Evolutionary conservation across 345 rosid genomes (phyloP).

Genomic region (Linum lewisii): DNA sequence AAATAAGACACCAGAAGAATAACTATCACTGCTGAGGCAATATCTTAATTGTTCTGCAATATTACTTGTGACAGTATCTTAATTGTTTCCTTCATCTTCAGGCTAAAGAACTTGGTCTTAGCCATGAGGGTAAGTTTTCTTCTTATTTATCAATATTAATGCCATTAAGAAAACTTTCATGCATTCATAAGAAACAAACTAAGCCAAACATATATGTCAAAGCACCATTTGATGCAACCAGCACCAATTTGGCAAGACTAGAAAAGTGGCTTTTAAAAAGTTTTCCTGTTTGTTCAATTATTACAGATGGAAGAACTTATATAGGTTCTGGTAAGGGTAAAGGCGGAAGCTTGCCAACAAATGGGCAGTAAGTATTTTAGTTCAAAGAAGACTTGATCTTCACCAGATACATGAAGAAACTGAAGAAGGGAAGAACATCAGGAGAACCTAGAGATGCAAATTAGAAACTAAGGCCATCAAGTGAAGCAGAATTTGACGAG

Average conservation of each 20-base stretch:
- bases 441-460: constrained; percentile 21
- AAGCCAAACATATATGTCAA: too few relatives aligned
- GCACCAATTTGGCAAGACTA: background rate
- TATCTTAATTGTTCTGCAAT: background rate
- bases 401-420: background rate
- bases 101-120: constrained; percentile 38
- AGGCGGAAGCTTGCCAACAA: constrained; percentile 24
- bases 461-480: constrained; percentile 24
- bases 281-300: constrained; percentile 2
- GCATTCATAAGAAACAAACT: too few relatives aligned
- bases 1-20: background rate
- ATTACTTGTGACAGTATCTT: constrained; percentile 25
- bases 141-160: constrained; percentile 1
- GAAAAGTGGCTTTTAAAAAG: background rate
- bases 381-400: background rate
- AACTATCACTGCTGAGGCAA: background rate
- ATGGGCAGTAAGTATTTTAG: constrained; percentile 27
- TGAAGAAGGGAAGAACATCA: constrained; percentile 26
- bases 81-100: constrained; percentile 21
- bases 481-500: constrained; percentile 29
- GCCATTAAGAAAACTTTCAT: background rate
- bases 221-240: background rate
- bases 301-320: constrained; percentile 36
- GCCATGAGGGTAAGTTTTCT: constrained; percentile 24
- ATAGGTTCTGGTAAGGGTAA: constrained; percentile 22